Evolutionary conservation across 2,329 filamentous ascomycete species (phyloP), one percentile per base, ranked within the genome.

Genomic region (Pestalotiopsis sp.): DNA sequence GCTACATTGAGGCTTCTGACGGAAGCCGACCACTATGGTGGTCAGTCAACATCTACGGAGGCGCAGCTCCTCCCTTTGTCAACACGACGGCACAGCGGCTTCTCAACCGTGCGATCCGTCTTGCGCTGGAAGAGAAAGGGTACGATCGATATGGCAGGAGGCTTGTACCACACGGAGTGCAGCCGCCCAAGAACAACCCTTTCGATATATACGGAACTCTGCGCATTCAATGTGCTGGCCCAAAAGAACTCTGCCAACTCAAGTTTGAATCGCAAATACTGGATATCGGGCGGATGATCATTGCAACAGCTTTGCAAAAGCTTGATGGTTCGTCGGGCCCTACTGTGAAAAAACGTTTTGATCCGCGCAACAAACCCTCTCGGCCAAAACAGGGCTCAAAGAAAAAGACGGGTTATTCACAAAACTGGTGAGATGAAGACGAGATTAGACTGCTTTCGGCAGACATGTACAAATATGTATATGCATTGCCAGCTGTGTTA

Each of bases 21-120:
- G 75, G 68, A 4, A 72, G 74, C 12, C 59, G 72, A 62, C 73
- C 77, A 38, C 69, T 79, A 12, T 78, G 77, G 77, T 70, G 68
- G 36, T 59, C 61, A 25, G 61, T 56, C 41, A 41, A 58, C 39
- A 49, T 66, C 38, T 65, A 27, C 23, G 65, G 52, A 12, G 25
- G 52, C 12, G 71, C 67, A 7, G 6, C 20, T 11, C 31, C 31
- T 36, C 63, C 69, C 7, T 73, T 75, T 57, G 71, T 75, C 4
- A 70, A 64, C 60, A 67, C 57, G 23, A 71, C 36, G 23, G 75
- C 73, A 12, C 27, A 57, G 17, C 73, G 61, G 62, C 75, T 67
- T 61, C 12, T 78, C 4, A 58, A 64, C n/a, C 72, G 74, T 25
- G 76, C 75, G 4, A 38, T 79, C 36, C 70, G 73, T 11, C 72